Evolutionary conservation across 2,329 filamentous ascomycete species (phyloP).

Genomic region (Apiospora aurea): DNA sequence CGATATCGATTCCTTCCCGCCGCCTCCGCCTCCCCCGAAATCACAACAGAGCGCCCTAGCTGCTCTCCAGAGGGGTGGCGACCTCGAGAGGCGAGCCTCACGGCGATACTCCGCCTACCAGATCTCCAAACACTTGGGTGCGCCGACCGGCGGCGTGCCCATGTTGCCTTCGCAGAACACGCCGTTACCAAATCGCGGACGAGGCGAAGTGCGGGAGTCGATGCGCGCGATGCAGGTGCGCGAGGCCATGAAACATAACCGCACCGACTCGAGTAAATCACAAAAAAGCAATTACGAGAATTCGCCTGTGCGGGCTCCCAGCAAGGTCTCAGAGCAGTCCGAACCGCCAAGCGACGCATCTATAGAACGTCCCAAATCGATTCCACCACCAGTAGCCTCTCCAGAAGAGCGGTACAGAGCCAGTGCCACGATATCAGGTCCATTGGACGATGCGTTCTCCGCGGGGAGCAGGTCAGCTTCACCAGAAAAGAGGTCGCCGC

Average conservation of each 20-base stretch:
- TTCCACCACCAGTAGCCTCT: constrained; percentile 57
- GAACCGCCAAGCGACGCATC: constrained; percentile 36
- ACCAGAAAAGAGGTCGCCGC: constrained; percentile 37
- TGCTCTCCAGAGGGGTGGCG: constrained; percentile 88
- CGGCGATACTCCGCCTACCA: constrained; percentile 95
- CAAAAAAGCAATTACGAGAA: constrained; percentile 56
- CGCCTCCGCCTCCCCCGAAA: constrained; percentile 80
- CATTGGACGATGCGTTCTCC: constrained; percentile 58
- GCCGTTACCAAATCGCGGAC: constrained; percentile 83
- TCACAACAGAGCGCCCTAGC: constrained; percentile 90
- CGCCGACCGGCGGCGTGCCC: constrained; percentile 81
- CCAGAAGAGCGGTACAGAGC: constrained; percentile 70
- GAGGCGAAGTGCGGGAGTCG: constrained; percentile 81
- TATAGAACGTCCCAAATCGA: constrained; percentile 46
- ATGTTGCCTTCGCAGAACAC: constrained; percentile 85
- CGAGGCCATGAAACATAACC: constrained; percentile 57
- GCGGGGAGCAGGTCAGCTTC: constrained; percentile 40
- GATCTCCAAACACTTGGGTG: constrained; percentile 90
- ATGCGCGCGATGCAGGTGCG: constrained; percentile 71
- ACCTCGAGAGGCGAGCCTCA: constrained; percentile 90
- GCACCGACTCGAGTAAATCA: constrained; percentile 53
- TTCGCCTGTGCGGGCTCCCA: constrained; percentile 66
- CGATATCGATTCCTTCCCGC: constrained; percentile 71
- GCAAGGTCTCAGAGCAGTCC: constrained; percentile 68
- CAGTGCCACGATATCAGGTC: constrained; percentile 66